Conservation (phyloP, 192 early-diverging fungal genomes). For the Funneliformis geosporum region DNA sequence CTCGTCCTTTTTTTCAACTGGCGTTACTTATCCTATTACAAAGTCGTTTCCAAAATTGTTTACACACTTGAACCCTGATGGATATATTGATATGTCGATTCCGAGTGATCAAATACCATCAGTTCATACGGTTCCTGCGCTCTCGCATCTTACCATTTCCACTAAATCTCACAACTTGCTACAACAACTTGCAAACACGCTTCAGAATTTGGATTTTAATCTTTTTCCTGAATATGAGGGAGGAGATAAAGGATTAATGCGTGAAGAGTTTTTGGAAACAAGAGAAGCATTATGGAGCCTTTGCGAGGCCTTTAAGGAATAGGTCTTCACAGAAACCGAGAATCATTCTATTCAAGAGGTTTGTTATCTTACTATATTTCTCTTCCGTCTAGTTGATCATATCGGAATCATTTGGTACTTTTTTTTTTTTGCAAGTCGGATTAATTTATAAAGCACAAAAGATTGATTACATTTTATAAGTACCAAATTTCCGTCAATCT, state of each 20-base stretch:
- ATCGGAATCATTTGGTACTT: too few relatives aligned
- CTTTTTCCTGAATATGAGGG: conserved; percentile 17
- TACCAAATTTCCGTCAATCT: too few relatives aligned
- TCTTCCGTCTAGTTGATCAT: background rate
- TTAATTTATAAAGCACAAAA: too few relatives aligned
- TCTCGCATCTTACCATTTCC: conserved; percentile 22
- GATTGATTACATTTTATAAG: too few relatives aligned
- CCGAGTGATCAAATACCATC: background rate
- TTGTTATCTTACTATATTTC: background rate
- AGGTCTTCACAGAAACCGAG: background rate
- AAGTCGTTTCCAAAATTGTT: conserved; percentile 47
- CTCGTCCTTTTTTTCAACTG: conserved; percentile 12
- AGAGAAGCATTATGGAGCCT: conserved; percentile 12
- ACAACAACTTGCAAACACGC: background rate
- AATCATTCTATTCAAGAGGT: background rate
- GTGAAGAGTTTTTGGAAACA: conserved; percentile 18
- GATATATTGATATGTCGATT: conserved; percentile 23
- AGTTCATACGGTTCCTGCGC: conserved; percentile 6
- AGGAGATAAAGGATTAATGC: conserved; percentile 5
- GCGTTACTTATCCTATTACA: conserved; percentile 41
- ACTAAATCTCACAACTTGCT: background rate
- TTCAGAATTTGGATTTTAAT: conserved; percentile 14
- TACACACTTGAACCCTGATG: conserved; percentile 37
- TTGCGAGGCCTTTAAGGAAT: conserved; percentile 11
- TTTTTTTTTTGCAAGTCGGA: too few relatives aligned